Conservation (phyloP, 352 stramenopile genomes). For the Phytophthora fragariaefolia region DNA sequence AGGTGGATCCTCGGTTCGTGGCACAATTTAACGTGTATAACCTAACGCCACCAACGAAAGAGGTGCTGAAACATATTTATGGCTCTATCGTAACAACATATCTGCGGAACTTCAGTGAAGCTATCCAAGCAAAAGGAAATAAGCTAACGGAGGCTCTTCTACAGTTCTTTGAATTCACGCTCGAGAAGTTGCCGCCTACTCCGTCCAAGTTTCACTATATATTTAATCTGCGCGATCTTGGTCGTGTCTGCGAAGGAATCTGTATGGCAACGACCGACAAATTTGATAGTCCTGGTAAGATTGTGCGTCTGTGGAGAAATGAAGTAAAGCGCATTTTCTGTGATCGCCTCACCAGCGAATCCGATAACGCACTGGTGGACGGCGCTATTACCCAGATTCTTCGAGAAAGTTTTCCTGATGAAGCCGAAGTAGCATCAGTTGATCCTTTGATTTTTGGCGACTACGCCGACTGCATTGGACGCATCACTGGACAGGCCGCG, state of each 20-base stretch:
- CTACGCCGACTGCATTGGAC: slow-evolving; percentile 87
- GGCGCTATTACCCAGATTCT: slow-evolving; percentile 80
- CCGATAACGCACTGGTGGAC: slow-evolving; percentile 87
- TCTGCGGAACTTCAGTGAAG: slow-evolving; percentile 89
- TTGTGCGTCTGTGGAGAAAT: slow-evolving; percentile 94
- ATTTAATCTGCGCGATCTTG: slow-evolving; percentile 96
- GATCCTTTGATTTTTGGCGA: slow-evolving; percentile 94
- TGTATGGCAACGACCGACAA: slow-evolving; percentile 94
- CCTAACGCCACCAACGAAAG: slow-evolving; percentile 89
- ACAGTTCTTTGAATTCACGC: slow-evolving; percentile 89
- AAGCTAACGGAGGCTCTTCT: slow-evolving; percentile 91
- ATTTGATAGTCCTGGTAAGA: slow-evolving; percentile 62
- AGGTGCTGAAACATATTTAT: slow-evolving; percentile 94
- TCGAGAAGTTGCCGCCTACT: slow-evolving; percentile 93
- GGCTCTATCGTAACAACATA: slow-evolving; percentile 92
- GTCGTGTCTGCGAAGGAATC: slow-evolving; percentile 94
- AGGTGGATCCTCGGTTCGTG: slow-evolving; percentile 94
- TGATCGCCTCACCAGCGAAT: slow-evolving; percentile 91
- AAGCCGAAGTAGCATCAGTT: slow-evolving; percentile 68
- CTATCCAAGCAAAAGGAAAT: slow-evolving; percentile 74
- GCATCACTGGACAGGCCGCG: slow-evolving; percentile 59
- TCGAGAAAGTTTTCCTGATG: slow-evolving; percentile 68
- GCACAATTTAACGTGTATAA: slow-evolving; percentile 97
- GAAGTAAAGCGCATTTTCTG: slow-evolving; percentile 94
- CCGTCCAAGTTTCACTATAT: slow-evolving; percentile 97